Percentiles rank a stretch among this genome's conserved stretches.
These are phyloP conservation scores for Wickerhamiella infanticola DNA, from an alignment of 1,139 yeast genomes.

Conservation along the genomic window DNA sequence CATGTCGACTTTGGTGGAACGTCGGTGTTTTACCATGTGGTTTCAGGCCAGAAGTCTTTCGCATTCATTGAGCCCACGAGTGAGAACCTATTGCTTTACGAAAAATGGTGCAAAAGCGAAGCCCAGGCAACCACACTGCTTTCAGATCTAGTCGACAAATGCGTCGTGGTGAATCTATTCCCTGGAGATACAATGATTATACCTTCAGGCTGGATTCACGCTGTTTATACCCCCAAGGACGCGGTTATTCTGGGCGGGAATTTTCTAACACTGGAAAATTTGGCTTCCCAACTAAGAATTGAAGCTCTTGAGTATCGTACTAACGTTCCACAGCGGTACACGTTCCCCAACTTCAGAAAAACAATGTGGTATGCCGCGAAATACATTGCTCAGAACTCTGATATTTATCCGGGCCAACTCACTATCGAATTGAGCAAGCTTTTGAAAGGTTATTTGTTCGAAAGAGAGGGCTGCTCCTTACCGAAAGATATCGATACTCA, in stretches of 20 bases:
- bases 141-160: constrained; percentile 34
- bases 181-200: constrained; percentile 68
- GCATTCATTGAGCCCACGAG: constrained; percentile 66
- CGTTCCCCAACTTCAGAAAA: constrained; percentile 62
- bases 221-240: constrained; percentile 71
- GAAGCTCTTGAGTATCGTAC: constrained; percentile 50
- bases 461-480: no score
- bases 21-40: constrained; percentile 72
- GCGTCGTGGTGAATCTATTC: constrained; percentile 46
- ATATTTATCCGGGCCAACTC: no score
- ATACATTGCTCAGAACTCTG: not conserved
- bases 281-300: constrained; percentile 46
- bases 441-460: no score
- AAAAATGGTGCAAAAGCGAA: constrained; percentile 55
- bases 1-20: constrained; percentile 91
- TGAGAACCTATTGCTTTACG: constrained; percentile 43
- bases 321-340: constrained; percentile 56
- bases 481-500: no score
- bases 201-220: constrained; percentile 91
- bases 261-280: constrained; percentile 49
- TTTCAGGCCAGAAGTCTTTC: constrained; percentile 59
- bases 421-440: no score
- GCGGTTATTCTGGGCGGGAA: constrained; percentile 81
- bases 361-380: constrained; percentile 47
- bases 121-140: constrained; percentile 55